Base-by-base conservation (phyloP, 1,284 basidiomycete species). In the Leccinum insolens region DNA sequence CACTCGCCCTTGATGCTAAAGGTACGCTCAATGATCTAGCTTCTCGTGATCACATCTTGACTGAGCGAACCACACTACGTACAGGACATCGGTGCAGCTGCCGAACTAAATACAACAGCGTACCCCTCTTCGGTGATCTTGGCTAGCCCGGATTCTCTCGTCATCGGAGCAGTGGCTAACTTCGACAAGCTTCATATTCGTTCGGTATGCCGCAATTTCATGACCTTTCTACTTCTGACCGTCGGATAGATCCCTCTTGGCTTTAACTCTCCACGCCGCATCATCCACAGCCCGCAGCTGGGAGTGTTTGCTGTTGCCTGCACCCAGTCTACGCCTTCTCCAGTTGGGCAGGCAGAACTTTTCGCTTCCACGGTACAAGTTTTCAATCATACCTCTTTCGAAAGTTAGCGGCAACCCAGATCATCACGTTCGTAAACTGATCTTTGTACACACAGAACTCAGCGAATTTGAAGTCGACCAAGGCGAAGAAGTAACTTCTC, bases 121-220 rank as follows among this genome's bases (percentile, higher is more conserved):
- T 88, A 88, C 75, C 80, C 80, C 9, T 82, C 84, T 3, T 88
- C 87, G 3, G 75, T 94, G 7, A 76, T 92, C 12, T 76, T 94
- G 20, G 88, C 88, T 2, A 85, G 87, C 2, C 73, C 82, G 0
- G 82, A 83, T 4, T 83, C 86, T 1, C 77, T 96, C 9, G 78
- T 86, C 61, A 86, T 96, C 58, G 91, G 91, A 11, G 82, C 81
- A 17, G 82, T 95, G 15, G 82, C 82, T n/a, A 87, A 90, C 66
- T 81, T 95, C 11, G 90, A 93, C 73, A 94, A 93, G 80, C 85
- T 95, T 76, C 92, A 95, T 71, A 89, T 96, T 49, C 88, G 90
- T 69, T 87, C 93, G 39, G 91, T 95, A 75, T 68, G 86, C 75
- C 44, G 20, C n/a, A 25, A 46, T 20, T 66, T 52, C 66, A 62